Evolutionary conservation across 2,329 filamentous ascomycete genomes (phyloP).

Genomic region (Myriosclerotinia scirpicola): DNA sequence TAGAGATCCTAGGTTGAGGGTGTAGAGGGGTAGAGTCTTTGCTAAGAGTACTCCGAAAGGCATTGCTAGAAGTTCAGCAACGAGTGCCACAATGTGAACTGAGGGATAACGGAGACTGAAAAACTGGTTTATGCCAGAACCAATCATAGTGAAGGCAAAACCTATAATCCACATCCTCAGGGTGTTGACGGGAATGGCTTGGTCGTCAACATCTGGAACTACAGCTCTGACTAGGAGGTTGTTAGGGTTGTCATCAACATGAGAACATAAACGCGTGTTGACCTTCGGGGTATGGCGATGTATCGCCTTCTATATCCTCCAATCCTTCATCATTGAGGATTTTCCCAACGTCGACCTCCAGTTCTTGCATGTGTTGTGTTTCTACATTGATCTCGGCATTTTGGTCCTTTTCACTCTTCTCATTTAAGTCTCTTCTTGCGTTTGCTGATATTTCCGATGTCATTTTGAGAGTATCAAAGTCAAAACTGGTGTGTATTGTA

Average conservation of each 20-base stretch:
- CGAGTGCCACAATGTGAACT: constrained; percentile 38
- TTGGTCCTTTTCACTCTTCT: constrained; percentile 11
- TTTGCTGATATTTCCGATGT: constrained; percentile 5
- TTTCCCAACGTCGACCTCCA: constrained; percentile 29
- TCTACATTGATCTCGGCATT: constrained; percentile 21
- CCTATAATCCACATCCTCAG: constrained; percentile 66
- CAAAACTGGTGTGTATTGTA: background rate
- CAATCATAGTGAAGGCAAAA: constrained; percentile 40
- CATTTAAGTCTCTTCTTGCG: background rate
- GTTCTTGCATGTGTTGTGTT: constrained; percentile 28
- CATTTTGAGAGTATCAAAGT: background rate
- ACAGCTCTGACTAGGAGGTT: constrained; percentile 47
- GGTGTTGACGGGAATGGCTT: constrained; percentile 64
- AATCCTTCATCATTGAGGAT: constrained; percentile 26
- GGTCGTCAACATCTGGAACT: constrained; percentile 63
- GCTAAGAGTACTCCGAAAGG: constrained; percentile 31
- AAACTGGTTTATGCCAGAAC: constrained; percentile 35
- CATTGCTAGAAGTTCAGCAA: constrained; percentile 33
- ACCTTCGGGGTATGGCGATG: constrained; percentile 62
- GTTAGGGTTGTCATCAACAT: constrained; percentile 42
- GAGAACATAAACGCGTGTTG: too few species aligned
- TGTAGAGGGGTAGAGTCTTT: constrained; percentile 45
- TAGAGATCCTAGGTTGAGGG: constrained; percentile 28
- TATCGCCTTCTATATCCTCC: constrained; percentile 29
- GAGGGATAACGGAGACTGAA: constrained; percentile 35